Conservation (phyloP, 495 filamentous ascomycete genomes). For the Penicillium cinerascens region DNA sequence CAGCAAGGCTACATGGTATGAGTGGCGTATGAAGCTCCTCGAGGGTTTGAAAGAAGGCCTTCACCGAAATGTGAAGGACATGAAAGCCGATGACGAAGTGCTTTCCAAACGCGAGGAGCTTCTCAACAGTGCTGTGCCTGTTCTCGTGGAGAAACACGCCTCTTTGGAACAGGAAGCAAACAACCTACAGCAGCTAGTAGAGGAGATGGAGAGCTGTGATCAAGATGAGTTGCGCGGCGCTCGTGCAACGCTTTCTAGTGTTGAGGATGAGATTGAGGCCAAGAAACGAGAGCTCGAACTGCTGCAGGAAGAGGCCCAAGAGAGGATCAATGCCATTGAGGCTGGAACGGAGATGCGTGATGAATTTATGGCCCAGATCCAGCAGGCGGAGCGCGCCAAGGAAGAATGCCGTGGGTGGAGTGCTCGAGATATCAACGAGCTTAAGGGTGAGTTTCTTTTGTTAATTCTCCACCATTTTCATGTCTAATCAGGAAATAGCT, state of each 20-base stretch:
- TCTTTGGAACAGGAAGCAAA: constrained; percentile 61
- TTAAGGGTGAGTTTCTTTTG: constrained; percentile 41
- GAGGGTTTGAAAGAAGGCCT: constrained; percentile 79
- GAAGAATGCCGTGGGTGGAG: constrained; percentile 91
- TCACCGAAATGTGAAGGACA: constrained; percentile 65
- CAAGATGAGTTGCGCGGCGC: constrained; percentile 69
- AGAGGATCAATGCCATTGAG: constrained; percentile 59
- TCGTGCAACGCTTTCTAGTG: constrained; percentile 56
- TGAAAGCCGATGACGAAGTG: constrained; percentile 70
- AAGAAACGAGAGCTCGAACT: constrained; percentile 64
- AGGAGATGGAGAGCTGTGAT: constrained; percentile 75
- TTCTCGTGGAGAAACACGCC: constrained; percentile 52
- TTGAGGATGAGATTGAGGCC: constrained; percentile 64
- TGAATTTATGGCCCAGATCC: constrained; percentile 67
- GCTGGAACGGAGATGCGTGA: constrained; percentile 60
- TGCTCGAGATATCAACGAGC: constrained; percentile 64
- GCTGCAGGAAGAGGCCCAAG: constrained; percentile 58
- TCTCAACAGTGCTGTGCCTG: constrained; percentile 62
- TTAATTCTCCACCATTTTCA: too few species aligned
- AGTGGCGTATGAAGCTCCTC: constrained; percentile 91
- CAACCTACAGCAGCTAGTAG: constrained; percentile 63
- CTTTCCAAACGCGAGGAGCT: constrained; percentile 64
- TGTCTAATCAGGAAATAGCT: constrained; percentile 26
- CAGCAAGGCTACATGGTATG: constrained; percentile 95
- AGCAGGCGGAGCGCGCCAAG: constrained; percentile 75